Conservation (phyloP, 345 rosid species). For the Litchi chinensis region DNA sequence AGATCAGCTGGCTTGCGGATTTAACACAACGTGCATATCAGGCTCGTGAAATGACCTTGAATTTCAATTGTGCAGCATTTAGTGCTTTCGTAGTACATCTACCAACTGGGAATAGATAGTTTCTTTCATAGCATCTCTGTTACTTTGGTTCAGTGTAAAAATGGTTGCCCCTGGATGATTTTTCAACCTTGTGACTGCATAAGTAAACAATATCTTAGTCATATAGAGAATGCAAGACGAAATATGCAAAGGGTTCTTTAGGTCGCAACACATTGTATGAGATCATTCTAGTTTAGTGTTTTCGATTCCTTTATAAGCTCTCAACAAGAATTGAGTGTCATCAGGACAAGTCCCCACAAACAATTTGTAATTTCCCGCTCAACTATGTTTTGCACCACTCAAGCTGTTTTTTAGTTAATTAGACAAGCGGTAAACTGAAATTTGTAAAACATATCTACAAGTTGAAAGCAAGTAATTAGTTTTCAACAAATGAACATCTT, state of each 20-base stretch:
- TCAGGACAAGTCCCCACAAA: not conserved
- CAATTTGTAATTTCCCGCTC: not conserved
- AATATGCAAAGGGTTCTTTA: not conserved
- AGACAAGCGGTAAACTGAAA: not conserved
- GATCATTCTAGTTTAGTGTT: not conserved
- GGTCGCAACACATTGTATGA: not conserved
- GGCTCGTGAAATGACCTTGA: not conserved
- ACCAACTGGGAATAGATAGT: slow-evolving; percentile 42
- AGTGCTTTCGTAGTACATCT: slow-evolving; percentile 33
- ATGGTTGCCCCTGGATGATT: slow-evolving; percentile 58
- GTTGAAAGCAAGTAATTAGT: not conserved
- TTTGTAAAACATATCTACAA: not conserved
- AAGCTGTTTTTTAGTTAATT: not conserved
- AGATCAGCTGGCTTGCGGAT: not conserved
- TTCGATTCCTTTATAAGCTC: not conserved
- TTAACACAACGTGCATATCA: not conserved
- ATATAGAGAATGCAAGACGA: not conserved
- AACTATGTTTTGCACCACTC: not conserved
- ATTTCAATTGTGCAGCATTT: not conserved
- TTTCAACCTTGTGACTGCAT: slow-evolving; percentile 65
- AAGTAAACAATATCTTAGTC: not conserved
- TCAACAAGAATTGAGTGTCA: not conserved
- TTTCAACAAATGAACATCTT: not conserved
- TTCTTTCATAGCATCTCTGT: slow-evolving; percentile 54
- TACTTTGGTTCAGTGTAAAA: slow-evolving; percentile 45